phyloP scores from a whole-genome alignment of 139 green algal genomes.

The Micractinium sp. region DNA sequence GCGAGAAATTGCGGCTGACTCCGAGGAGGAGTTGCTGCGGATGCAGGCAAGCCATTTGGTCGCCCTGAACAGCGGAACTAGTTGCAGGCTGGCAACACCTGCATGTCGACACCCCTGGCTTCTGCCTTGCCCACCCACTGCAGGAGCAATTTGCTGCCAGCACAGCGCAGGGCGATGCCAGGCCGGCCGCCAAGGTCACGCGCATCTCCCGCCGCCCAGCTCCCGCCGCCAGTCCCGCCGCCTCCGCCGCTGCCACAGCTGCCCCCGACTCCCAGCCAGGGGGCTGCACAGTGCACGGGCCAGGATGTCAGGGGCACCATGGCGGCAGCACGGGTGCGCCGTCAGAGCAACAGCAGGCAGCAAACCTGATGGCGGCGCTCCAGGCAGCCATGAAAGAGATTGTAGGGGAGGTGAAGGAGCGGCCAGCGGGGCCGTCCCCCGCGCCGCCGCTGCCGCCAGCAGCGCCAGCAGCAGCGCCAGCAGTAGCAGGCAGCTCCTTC shows the following conservation, averaged over 20 bases:
- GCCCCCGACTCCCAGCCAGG: neutral
- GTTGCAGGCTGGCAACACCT: no score
- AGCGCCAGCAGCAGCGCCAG: neutral
- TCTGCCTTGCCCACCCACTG: neutral
- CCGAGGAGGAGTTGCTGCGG: constrained; percentile 23
- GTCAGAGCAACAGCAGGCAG: neutral
- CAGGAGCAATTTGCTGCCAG: neutral
- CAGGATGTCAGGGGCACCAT: neutral
- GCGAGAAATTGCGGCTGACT: constrained; percentile 15
- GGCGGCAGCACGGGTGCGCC: neutral
- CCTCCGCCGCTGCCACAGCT: neutral
- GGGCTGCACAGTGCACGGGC: neutral
- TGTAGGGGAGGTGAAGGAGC: constrained; percentile 44
- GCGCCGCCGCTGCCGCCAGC: neutral
- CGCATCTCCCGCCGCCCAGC: neutral
- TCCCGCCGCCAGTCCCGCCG: neutral
- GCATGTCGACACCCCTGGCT: neutral
- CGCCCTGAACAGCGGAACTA: no score
- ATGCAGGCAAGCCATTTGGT: constrained; percentile 3
- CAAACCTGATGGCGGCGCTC: constrained; percentile 3
- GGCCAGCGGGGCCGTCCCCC: neutral
- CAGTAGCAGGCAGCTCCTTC: constrained; percentile 26
- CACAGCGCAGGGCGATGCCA: neutral
- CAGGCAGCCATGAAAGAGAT: constrained; percentile 28
- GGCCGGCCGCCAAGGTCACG: constrained; percentile 22